Conservation (phyloP, 2,329 filamentous ascomycete genomes). For the Pyrenochaeta sp. region DNA sequence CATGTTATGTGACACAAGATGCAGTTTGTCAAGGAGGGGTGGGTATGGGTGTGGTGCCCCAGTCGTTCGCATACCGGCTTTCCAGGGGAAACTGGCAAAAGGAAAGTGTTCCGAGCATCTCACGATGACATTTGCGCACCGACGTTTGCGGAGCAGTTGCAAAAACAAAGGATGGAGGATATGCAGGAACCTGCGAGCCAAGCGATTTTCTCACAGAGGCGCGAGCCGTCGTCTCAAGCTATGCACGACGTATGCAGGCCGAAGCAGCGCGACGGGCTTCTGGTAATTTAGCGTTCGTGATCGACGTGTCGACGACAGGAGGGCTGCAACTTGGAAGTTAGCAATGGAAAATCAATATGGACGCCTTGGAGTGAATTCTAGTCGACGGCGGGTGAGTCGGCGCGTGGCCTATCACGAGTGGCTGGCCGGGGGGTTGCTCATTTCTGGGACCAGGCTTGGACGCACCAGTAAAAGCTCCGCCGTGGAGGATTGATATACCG, state of each 20-base stretch:
- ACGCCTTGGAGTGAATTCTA: background rate
- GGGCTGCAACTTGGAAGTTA: background rate
- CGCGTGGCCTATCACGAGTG: conserved; percentile 1
- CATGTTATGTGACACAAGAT: too few relatives aligned
- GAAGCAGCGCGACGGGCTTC: background rate
- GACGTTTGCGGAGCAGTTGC: background rate
- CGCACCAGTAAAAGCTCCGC: conserved; percentile 1
- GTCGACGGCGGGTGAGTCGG: conserved; percentile 5
- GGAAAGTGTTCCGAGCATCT: background rate
- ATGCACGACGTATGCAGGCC: conserved; percentile 10
- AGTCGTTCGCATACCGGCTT: too few relatives aligned
- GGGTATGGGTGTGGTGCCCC: too few relatives aligned
- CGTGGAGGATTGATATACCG: conserved; percentile 4
- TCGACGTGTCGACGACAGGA: background rate
- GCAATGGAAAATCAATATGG: background rate
- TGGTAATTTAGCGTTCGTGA: too few relatives aligned
- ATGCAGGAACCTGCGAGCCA: conserved; percentile 1
- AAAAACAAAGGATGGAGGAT: background rate
- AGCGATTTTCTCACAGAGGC: conserved; percentile 9
- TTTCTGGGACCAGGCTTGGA: background rate
- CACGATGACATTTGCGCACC: background rate
- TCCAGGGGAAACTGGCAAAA: too few relatives aligned
- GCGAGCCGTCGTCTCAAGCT: conserved; percentile 10
- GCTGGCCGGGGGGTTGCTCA: background rate
- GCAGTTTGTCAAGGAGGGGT: too few relatives aligned